These are phyloP conservation scores for Botrytis aclada DNA, from an alignment of 2,329 filamentous ascomycete genomes.

Conservation along the genomic window DNA sequence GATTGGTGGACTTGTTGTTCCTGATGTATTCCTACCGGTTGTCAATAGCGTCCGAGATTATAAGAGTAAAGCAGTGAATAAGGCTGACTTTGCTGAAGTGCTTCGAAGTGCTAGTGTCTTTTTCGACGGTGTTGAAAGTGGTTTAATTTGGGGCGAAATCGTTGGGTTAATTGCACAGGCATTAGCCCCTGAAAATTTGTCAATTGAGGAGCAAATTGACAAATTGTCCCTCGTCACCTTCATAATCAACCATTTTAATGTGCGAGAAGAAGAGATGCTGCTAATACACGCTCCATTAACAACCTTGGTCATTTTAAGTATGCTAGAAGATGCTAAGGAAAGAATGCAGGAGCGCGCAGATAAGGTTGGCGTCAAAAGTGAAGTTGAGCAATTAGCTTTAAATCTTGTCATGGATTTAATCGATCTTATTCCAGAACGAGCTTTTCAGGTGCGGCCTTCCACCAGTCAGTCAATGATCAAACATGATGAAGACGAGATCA, in stretches of 20 bases:
- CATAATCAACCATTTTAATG: constrained; percentile 83
- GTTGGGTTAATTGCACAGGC: constrained; percentile 63
- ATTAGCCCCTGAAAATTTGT: constrained; percentile 48
- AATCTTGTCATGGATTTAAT: constrained; percentile 56
- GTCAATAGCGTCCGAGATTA: constrained; percentile 77
- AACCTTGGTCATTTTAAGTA: constrained; percentile 58
- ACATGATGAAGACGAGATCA: constrained; percentile 33
- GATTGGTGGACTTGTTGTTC: constrained; percentile 85
- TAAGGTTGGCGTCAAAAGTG: constrained; percentile 26
- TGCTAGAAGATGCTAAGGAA: constrained; percentile 54
- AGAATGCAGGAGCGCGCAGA: constrained; percentile 34
- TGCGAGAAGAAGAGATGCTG: constrained; percentile 94
- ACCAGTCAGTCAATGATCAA: constrained; percentile 31
- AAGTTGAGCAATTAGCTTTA: constrained; percentile 39
- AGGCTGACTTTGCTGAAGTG: constrained; percentile 76
- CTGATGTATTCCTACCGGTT: constrained; percentile 82
- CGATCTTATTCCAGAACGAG: constrained; percentile 62
- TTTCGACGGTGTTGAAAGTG: constrained; percentile 95
- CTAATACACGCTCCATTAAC: constrained; percentile 78
- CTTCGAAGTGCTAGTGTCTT: constrained; percentile 91
- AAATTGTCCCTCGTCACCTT: constrained; percentile 76
- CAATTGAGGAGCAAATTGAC: constrained; percentile 47
- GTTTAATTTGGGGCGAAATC: constrained; percentile 85
- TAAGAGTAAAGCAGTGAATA: constrained; percentile 61
- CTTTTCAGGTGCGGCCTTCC: constrained; percentile 47